Evolutionary conservation across 2,329 filamentous ascomycete species (phyloP).

Genomic region (Phaeoacremonium minimum): DNA sequence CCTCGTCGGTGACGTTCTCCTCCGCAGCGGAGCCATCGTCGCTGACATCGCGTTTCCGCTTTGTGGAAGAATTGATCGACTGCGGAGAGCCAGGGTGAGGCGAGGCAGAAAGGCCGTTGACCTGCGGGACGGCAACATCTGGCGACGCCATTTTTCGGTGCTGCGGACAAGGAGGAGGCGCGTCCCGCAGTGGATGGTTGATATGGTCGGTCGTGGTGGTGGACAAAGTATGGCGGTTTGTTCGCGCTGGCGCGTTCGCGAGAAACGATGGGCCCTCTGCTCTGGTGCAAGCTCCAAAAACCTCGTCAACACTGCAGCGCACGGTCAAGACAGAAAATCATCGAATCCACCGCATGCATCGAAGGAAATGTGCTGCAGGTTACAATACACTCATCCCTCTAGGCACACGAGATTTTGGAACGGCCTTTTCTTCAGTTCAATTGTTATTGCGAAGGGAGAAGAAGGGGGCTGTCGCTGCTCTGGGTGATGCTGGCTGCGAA

Average conservation of each 20-base stretch:
- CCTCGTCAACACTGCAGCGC: not conserved
- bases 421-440: not conserved
- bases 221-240: not conserved
- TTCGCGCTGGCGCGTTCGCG: not conserved
- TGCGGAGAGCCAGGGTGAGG: slow-evolving; percentile 20
- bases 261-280: not conserved
- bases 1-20: slow-evolving; percentile 15
- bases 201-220: not conserved
- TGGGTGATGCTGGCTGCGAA: slow-evolving; percentile 3
- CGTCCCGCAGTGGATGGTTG: not conserved
- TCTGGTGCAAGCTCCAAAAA: not conserved
- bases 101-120: slow-evolving; percentile 21
- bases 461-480: not conserved
- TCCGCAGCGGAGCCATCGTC: slow-evolving; percentile 28
- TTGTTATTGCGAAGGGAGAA: not conserved
- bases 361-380: not conserved
- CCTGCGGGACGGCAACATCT: slow-evolving; percentile 19
- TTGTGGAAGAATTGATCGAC: slow-evolving; percentile 28
- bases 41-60: slow-evolving; percentile 55
- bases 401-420: not conserved
- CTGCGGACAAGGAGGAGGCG: not conserved
- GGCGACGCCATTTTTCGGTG: slow-evolving; percentile 23
- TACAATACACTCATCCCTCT: too few species aligned
- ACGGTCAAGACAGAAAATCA: not conserved
- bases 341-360: not conserved